Evolutionary conservation across 148 eudicot genomes (phyloP).

Genomic region (Cornus florida): DNA sequence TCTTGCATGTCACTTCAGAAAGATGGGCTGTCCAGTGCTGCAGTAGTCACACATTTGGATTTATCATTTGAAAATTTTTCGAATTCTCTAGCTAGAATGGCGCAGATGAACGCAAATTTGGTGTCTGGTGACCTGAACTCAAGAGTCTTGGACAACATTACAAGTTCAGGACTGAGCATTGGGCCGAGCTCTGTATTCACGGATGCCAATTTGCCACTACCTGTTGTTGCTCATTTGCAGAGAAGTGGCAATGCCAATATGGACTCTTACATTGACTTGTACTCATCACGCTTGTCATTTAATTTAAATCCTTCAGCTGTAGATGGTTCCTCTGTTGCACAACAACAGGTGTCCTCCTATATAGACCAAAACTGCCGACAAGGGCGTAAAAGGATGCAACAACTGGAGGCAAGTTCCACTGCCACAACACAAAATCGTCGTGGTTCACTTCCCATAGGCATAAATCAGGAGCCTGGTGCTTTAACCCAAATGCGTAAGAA

Average conservation of each 20-base stretch:
- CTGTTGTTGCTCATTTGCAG: constrained; percentile 19
- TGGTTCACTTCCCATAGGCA: constrained; percentile 18
- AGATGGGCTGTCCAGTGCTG: constrained; percentile 9
- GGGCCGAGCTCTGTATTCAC: constrained; percentile 32
- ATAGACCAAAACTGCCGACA: constrained; percentile 13
- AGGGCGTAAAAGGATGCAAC: constrained; percentile 14
- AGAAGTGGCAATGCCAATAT: constrained; percentile 11
- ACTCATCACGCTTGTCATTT: constrained; percentile 25
- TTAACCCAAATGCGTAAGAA: constrained; percentile 23
- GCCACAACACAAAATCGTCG: constrained; percentile 15
- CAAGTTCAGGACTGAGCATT: constrained; percentile 28
- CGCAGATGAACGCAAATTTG: constrained; percentile 16
- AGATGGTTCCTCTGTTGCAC: constrained; percentile 23
- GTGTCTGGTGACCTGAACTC: constrained; percentile 14
- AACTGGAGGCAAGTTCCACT: constrained; percentile 8
- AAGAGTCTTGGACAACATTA: not conserved
- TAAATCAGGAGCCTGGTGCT: constrained; percentile 14
- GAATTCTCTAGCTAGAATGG: constrained; percentile 13
- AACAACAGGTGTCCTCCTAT: constrained; percentile 4
- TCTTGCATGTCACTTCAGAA: constrained; percentile 16
- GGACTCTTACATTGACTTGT: constrained; percentile 22
- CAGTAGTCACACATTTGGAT: constrained; percentile 12
- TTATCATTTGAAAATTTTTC: constrained; percentile 16
- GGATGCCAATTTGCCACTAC: constrained; percentile 22
- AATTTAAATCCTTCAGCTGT: constrained; percentile 14